phyloP scores from a whole-genome alignment of 2,329 filamentous ascomycete genomes.

The Penicillium sp. region DNA sequence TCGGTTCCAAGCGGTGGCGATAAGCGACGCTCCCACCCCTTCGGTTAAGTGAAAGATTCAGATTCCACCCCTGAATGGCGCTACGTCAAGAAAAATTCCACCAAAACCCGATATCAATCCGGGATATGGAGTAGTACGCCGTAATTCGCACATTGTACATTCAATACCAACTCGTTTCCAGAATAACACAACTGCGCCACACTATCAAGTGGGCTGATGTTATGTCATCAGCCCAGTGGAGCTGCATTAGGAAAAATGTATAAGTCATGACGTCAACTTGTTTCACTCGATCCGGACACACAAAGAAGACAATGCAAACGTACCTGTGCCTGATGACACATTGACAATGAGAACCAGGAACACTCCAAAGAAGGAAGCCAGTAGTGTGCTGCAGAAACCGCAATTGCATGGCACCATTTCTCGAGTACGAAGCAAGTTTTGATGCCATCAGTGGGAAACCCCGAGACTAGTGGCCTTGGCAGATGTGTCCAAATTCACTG shows the following conservation, averaged over 20 bases:
- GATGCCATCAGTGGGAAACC: neutral
- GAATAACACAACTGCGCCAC: constrained; percentile 20
- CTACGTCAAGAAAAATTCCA: neutral
- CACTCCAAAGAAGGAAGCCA: neutral
- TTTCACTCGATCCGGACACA: constrained; percentile 15
- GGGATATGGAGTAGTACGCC: too few relatives aligned
- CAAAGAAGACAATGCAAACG: neutral
- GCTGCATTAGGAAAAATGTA: constrained; percentile 9
- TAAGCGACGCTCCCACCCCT: neutral
- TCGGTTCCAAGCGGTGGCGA: neutral
- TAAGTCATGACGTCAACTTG: constrained; percentile 27
- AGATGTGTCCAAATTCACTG: neutral
- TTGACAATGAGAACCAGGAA: constrained; percentile 13
- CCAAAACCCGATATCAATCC: neutral
- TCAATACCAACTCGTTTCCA: neutral
- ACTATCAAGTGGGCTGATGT: constrained; percentile 18
- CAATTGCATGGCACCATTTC: neutral
- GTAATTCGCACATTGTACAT: neutral
- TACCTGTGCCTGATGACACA: constrained; percentile 15
- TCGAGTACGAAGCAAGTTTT: neutral
- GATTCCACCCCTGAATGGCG: neutral
- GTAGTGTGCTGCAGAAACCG: neutral
- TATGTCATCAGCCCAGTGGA: constrained; percentile 16
- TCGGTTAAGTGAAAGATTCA: neutral
- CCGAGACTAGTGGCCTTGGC: neutral